A percentile compares a stretch with the other conserved stretches of the same genome.
phyloP scores from a whole-genome alignment of 1,284 basidiomycete genomes.

The Apiotrichum sp. region DNA sequence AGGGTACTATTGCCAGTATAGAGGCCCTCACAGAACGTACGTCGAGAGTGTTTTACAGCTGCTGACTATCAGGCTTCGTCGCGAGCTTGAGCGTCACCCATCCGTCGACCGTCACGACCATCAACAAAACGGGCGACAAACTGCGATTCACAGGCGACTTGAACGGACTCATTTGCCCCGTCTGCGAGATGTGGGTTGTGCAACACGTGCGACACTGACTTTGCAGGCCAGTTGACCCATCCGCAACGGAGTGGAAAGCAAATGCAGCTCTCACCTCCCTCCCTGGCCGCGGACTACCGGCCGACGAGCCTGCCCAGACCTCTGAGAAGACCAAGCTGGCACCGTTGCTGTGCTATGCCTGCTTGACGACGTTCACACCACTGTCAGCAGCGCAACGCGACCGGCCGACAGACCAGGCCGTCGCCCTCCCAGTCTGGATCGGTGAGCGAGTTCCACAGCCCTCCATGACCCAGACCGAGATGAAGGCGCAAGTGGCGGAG shows the following conservation, averaged over 20 bases:
- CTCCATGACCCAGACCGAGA: constrained; percentile 22
- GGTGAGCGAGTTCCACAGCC: constrained; percentile 12
- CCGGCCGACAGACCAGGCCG: constrained; percentile 5
- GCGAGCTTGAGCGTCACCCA: constrained; percentile 71
- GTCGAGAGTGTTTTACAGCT: constrained; percentile 5
- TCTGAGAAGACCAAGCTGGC: constrained; percentile 41
- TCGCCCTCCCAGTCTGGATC: constrained; percentile 36
- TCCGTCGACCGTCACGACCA: constrained; percentile 82
- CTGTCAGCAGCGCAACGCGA: constrained; percentile 17
- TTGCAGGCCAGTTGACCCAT: constrained; percentile 60
- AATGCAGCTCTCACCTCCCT: constrained; percentile 64
- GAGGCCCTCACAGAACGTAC: constrained; percentile 66
- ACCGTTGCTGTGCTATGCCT: constrained; percentile 62
- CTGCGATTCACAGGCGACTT: constrained; percentile 57
- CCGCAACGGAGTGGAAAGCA: constrained; percentile 66
- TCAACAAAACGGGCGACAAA: constrained; percentile 75
- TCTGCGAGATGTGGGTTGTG: constrained; percentile 62
- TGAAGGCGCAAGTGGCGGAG: constrained; percentile 30
- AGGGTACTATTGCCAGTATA: constrained; percentile 50
- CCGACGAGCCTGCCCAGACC: neutral
- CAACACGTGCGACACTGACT: neutral
- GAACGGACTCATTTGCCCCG: constrained; percentile 50
- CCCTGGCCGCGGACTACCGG: constrained; percentile 17
- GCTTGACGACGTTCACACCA: constrained; percentile 61
- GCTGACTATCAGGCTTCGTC: constrained; percentile 62